phyloP scores from a whole-genome alignment of 495 filamentous ascomycete species.

The Podospora appendiculata region DNA sequence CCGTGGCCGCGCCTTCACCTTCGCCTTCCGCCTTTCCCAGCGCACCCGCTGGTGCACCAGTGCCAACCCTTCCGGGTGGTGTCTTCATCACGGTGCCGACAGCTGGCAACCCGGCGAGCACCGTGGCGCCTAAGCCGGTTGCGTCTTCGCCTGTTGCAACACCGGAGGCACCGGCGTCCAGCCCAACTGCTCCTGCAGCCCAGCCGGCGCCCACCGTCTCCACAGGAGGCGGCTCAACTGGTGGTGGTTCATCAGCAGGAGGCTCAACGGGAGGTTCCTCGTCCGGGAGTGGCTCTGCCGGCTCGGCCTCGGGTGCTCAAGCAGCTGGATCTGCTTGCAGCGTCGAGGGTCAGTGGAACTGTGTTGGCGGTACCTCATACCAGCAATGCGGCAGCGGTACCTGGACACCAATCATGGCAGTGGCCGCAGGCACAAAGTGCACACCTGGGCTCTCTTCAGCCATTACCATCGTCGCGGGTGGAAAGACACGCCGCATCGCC shows the following conservation, averaged over 20 bases:
- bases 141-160: not conserved
- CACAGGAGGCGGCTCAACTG: not conserved
- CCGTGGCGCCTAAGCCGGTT: not conserved
- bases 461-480: conserved; percentile 21
- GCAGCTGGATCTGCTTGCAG: conserved; percentile 27
- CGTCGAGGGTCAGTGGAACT: conserved; percentile 38
- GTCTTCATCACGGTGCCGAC: conserved; percentile 52
- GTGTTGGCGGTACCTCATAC: conserved; percentile 30
- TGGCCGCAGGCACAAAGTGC: conserved; percentile 33
- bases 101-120: not conserved
- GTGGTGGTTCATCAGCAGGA: not conserved
- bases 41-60: not conserved
- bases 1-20: conserved; percentile 1
- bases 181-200: not conserved
- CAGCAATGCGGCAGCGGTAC: conserved; percentile 37
- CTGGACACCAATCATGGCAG: conserved; percentile 29
- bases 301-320: conserved; percentile 12
- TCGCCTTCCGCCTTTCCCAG: not conserved
- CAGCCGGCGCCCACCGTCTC: not conserved
- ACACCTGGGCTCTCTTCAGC: conserved; percentile 20
- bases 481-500: conserved; percentile 16
- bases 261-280: not conserved
- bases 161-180: not conserved
- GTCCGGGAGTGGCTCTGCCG: not conserved
- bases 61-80: conserved; percentile 34